Base-by-base conservation (phyloP, 441 rosid genomes). In the Syzygium malaccense region DNA sequence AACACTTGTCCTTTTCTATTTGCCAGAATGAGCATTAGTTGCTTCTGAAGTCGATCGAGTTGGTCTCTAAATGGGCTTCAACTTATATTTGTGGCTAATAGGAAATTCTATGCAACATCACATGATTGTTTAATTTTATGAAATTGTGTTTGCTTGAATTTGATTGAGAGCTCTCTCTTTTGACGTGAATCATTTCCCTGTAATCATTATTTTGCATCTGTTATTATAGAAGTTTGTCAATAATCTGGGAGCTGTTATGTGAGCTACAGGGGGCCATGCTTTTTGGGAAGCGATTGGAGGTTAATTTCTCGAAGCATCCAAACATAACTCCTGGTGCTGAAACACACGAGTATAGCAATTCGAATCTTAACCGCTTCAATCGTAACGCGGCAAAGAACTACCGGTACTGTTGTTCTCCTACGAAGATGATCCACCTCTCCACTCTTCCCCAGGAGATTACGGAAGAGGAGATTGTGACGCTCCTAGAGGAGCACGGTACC, bases 361-460 rank as follows among this genome's bases (percentile, higher is more conserved):
- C 99, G 1, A 97, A 95, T 92, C 97, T 98, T 87, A 98, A 98
- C 92, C 99, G 99, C 87, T 97, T 98, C 94, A 96, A 96, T 91
- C 99, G 99, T 55, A 96, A 98, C 45, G 99, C 99, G 45, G 98
- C 98, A 37, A 98, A 98, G 94, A 98, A 98, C 90, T 98, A 97
- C 89, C 97, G 98, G 53, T 98, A 98, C 89, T 97, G 99, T 93
- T 98, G 99, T 92, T 96, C 99, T 12, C 99, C 99, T 11, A 98
- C 99, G 54, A 98, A 95, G 94, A 98, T 97, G 95, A 92, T 98
- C 88, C 99, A 98, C 94, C 90, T 98, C 51, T 98, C 99, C 45
- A 94, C 98, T 85, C 94, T 98, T 25, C 99, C 99, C 14, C 99
- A 94, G 91, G 99, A 96, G 55, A 92, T 97, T 86, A 92, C 95